Conservation (phyloP, 306 rosid species). For the Quercus glauca region DNA sequence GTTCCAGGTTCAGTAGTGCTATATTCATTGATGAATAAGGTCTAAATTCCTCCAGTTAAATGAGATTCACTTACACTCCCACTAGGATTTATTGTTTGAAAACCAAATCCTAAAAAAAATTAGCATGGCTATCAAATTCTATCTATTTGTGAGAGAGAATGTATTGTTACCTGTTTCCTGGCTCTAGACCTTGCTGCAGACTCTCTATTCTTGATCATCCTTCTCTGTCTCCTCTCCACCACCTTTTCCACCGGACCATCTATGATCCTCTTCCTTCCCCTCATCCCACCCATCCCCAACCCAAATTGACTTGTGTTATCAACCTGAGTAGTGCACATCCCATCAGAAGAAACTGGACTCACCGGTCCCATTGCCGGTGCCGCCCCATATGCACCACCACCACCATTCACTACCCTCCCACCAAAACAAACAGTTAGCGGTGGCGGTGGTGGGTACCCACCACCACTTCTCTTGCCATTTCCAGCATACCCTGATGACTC, state of each 20-base stretch:
- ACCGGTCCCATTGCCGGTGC: constrained; percentile 37
- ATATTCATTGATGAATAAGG: no score
- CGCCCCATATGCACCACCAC: constrained; percentile 43
- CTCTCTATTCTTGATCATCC: constrained; percentile 96
- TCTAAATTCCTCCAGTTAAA: no score
- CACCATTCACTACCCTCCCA: constrained; percentile 60
- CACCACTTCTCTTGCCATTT: constrained; percentile 43
- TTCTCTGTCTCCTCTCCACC: constrained; percentile 94
- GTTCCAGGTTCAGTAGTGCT: no score
- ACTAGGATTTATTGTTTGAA: no score
- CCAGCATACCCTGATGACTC: constrained; percentile 48
- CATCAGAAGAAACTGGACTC: constrained; percentile 76
- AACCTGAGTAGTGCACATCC: constrained; percentile 39
- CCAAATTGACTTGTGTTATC: constrained; percentile 50
- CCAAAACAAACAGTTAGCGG: constrained; percentile 41
- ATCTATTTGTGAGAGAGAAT: not conserved
- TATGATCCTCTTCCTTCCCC: constrained; percentile 70
- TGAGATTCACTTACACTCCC: no score
- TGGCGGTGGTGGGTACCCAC: constrained; percentile 24
- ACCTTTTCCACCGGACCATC: constrained; percentile 89
- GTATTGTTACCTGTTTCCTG: constrained; percentile 75
- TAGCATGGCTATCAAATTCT: not conserved
- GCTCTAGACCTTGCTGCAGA: constrained; percentile 98
- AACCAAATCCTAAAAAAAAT: no score
- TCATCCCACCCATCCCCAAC: constrained; percentile 54